Evolutionary conservation across 2,329 filamentous ascomycete species (phyloP).

Genomic region (Biscogniauxia sp.): DNA sequence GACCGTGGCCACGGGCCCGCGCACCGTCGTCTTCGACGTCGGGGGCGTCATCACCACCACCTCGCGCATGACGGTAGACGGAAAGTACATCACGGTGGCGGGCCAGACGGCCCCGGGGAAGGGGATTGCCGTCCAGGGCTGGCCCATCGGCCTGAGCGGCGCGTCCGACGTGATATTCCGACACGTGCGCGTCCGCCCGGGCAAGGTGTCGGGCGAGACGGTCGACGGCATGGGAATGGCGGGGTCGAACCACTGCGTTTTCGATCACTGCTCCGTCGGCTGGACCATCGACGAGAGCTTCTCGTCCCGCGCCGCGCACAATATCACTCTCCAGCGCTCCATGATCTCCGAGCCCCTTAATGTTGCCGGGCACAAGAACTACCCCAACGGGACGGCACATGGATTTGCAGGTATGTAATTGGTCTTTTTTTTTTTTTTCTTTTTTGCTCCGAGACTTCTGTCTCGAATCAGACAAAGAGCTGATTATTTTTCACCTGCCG

Average conservation of each 20-base stretch:
- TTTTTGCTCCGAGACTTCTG: too few relatives aligned
- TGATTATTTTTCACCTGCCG: too few relatives aligned
- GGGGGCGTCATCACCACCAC: constrained; percentile 47
- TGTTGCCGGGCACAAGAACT: constrained; percentile 37
- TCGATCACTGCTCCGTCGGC: constrained; percentile 35
- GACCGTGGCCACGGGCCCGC: constrained; percentile 39
- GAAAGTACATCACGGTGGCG: constrained; percentile 44
- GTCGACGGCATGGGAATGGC: constrained; percentile 36
- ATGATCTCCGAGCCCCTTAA: constrained; percentile 37
- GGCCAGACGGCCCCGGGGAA: constrained; percentile 49
- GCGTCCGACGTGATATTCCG: constrained; percentile 23
- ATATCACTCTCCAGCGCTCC: constrained; percentile 36
- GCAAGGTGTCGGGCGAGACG: constrained; percentile 28
- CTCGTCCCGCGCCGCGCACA: constrained; percentile 33
- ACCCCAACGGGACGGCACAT: constrained; percentile 31
- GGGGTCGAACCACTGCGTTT: constrained; percentile 34
- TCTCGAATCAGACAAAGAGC: too few relatives aligned
- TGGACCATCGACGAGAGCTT: constrained; percentile 36
- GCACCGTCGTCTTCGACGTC: constrained; percentile 46
- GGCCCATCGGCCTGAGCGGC: constrained; percentile 31
- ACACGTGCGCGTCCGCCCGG: too few relatives aligned
- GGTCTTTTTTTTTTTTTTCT: too few relatives aligned
- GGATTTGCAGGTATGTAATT: constrained; percentile 16
- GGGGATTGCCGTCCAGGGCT: constrained; percentile 34
- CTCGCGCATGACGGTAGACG: constrained; percentile 42